These are phyloP conservation scores for Metarhizium humberi DNA, from an alignment of 2,329 filamentous ascomycete genomes.

Conservation along the genomic window DNA sequence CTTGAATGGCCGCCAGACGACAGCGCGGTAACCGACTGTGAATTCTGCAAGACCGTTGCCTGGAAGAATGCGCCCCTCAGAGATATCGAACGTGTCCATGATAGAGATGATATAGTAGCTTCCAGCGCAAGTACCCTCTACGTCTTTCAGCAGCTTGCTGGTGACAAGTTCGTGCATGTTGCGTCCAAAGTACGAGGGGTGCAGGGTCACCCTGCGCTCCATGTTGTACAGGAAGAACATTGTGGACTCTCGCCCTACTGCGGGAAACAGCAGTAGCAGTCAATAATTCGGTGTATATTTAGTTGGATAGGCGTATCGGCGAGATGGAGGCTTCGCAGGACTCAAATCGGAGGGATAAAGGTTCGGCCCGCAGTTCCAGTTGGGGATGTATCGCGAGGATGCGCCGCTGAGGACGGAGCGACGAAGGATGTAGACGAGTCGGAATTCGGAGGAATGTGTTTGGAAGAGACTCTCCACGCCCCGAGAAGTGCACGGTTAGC, in stretches of 20 bases:
- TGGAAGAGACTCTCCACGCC: constrained; percentile 8
- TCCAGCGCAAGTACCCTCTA: constrained; percentile 90
- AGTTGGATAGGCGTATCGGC: background rate
- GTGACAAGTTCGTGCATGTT: constrained; percentile 90
- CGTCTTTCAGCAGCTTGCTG: constrained; percentile 80
- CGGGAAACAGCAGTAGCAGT: background rate
- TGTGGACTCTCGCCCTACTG: constrained; percentile 15
- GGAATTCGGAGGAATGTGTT: constrained; percentile 4
- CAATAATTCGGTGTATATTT: background rate
- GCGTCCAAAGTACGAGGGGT: constrained; percentile 93
- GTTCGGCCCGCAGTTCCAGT: background rate
- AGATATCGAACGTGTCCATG: constrained; percentile 93
- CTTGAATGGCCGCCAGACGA: constrained; percentile 96
- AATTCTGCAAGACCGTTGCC: constrained; percentile 90
- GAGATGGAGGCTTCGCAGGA: background rate
- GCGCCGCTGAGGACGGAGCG: constrained; percentile 1
- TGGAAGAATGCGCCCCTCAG: constrained; percentile 83
- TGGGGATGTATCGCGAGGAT: background rate
- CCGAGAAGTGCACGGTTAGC: constrained; percentile 10
- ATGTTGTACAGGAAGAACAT: constrained; percentile 99
- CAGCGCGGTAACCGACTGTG: constrained; percentile 87
- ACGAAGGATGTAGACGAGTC: constrained; percentile 7
- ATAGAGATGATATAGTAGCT: constrained; percentile 98
- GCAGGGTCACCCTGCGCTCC: constrained; percentile 87
- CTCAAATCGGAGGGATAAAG: background rate